Evolutionary conservation across 2,329 filamentous ascomycete species (phyloP).

Genomic region (Aspergillus jensenii): DNA sequence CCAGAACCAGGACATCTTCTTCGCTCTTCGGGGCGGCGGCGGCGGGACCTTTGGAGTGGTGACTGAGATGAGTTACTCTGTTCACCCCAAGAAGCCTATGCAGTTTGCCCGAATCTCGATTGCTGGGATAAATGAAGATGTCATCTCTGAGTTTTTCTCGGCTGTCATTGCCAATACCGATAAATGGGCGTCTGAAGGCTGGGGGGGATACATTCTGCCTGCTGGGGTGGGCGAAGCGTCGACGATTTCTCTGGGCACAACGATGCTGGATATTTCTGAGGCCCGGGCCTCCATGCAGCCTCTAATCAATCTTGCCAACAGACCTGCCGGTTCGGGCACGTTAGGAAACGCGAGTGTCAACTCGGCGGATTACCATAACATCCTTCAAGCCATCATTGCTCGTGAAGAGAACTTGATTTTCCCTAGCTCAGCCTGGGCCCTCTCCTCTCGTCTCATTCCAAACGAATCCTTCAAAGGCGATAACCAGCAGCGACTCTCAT

Average conservation of each 20-base stretch:
- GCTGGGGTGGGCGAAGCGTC: not conserved
- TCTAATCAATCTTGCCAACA: slow-evolving; percentile 8
- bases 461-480: slow-evolving; percentile 3
- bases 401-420: not conserved
- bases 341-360: slow-evolving; percentile 1
- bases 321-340: not conserved
- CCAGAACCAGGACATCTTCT: slow-evolving; percentile 21
- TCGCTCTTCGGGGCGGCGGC: slow-evolving; percentile 19
- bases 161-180: slow-evolving; percentile 16
- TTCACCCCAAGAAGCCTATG: slow-evolving; percentile 17
- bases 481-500: slow-evolving; percentile 8
- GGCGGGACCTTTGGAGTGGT: slow-evolving; percentile 19
- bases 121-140: not conserved
- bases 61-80: slow-evolving; percentile 18
- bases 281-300: slow-evolving; percentile 13
- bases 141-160: slow-evolving; percentile 1
- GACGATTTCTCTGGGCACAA: slow-evolving; percentile 11
- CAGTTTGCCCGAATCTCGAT: slow-evolving; percentile 8
- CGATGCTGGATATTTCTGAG: slow-evolving; percentile 11
- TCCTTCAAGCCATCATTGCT: slow-evolving; percentile 3
- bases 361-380: not conserved
- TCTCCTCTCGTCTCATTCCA: slow-evolving; percentile 13
- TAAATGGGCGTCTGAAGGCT: slow-evolving; percentile 21
- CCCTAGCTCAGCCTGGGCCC: slow-evolving; percentile 2
- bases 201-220: slow-evolving; percentile 18